Percentiles rank a stretch among this genome's conserved stretches.
Evolutionary conservation across 202 grass and related monocot genomes (phyloP).

Genomic region (Zizania palustris): DNA sequence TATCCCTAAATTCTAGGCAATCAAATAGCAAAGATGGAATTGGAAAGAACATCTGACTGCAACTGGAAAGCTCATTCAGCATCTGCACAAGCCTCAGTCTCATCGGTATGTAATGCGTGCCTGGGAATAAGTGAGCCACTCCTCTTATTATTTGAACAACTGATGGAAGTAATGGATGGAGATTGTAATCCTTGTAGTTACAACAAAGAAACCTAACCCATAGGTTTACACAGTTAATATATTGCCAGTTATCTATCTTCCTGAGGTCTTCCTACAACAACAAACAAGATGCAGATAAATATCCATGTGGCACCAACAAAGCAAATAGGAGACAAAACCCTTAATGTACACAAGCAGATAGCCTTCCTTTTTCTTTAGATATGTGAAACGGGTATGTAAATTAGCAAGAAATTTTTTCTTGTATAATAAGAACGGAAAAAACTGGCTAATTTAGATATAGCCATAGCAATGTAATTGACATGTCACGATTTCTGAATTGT

Average conservation of each 20-base stretch:
- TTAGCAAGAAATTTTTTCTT: conserved; percentile 19
- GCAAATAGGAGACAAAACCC: conserved; percentile 30
- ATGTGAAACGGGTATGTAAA: conserved; percentile 31
- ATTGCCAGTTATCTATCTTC: conserved; percentile 90
- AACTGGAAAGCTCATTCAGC: conserved; percentile 81
- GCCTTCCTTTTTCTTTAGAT: conserved; percentile 1
- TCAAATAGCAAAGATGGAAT: conserved; percentile 77
- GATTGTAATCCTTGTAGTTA: conserved; percentile 74
- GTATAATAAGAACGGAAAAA: conserved; percentile 22
- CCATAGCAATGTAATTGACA: conserved; percentile 14
- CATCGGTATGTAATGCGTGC: conserved; percentile 62
- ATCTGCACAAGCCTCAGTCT: conserved; percentile 82
- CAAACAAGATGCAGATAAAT: conserved; percentile 44
- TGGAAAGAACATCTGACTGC: conserved; percentile 79
- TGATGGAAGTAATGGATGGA: conserved; percentile 57
- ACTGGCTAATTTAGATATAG: conserved; percentile 20
- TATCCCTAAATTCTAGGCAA: conserved; percentile 69
- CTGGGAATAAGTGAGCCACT: conserved; percentile 67
- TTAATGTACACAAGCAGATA: conserved; percentile 25
- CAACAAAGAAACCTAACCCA: conserved; percentile 77
- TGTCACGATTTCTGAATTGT: background rate
- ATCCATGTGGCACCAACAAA: conserved; percentile 28
- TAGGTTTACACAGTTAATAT: conserved; percentile 74
- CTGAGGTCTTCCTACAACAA: conserved; percentile 77
- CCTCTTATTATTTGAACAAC: conserved; percentile 71